phyloP scores from a whole-genome alignment of 1,284 basidiomycete genomes.

The Malassezia nana region DNA sequence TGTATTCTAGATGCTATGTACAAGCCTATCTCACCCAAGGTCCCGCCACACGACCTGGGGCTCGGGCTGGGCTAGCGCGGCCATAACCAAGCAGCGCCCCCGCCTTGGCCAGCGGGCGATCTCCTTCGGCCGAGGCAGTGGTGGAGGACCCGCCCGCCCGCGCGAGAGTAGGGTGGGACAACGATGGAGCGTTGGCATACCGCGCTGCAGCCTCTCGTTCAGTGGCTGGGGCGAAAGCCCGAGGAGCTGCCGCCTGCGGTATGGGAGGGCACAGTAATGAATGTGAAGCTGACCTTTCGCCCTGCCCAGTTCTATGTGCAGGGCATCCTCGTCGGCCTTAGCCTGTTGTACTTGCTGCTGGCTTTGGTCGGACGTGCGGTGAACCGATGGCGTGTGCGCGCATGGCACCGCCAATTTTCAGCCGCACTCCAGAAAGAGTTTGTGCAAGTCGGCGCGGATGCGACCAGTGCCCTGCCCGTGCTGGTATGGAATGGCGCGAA shows the following conservation, averaged over 20 bases:
- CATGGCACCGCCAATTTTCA: neutral
- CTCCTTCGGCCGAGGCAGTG: neutral
- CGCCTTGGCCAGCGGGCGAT: neutral
- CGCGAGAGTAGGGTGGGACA: neutral
- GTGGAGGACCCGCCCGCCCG: too few species aligned
- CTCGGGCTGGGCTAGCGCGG: neutral
- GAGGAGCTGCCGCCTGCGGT: neutral
- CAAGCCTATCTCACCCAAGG: too few species aligned
- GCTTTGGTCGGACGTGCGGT: neutral
- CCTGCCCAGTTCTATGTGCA: constrained; percentile 11
- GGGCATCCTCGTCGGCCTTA: neutral
- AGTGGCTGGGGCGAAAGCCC: neutral
- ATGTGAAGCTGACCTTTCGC: constrained; percentile 3
- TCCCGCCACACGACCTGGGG: neutral
- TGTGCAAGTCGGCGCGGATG: constrained; percentile 21
- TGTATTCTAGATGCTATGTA: neutral
- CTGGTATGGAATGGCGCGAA: constrained; percentile 44
- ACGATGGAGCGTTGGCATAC: neutral
- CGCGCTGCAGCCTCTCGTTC: neutral
- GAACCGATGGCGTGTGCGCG: constrained; percentile 1
- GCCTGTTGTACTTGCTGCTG: constrained; percentile 3
- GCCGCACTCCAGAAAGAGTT: constrained; percentile 14
- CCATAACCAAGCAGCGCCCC: neutral
- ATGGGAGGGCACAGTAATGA: constrained; percentile 4
- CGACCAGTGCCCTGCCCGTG: constrained; percentile 9